Evolutionary conservation across 2,329 filamentous ascomycete species (phyloP), one percentile per base, ranked within the genome.

Genomic region (Xylaria digitata): DNA sequence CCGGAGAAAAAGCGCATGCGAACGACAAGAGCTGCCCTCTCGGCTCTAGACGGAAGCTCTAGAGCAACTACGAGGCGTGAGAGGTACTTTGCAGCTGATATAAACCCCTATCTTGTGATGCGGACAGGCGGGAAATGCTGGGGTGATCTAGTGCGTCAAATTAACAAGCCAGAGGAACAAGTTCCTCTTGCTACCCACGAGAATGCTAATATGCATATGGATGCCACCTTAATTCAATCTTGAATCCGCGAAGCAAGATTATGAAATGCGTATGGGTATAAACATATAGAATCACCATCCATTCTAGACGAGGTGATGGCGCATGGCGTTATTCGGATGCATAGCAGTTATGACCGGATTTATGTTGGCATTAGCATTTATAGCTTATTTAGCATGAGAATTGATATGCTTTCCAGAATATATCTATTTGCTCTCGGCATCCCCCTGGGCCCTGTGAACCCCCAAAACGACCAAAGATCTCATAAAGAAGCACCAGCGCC

Each of bases 1-100:
- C 75, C 77, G 0, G 74, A 73, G 21, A 85, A 83, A 75, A 91
- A 90, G 75, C 84, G 89, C 17, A 84, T 88, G 75, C 83, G 93
- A 26, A 94, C 86, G 2, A 96, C 93, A 0, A 82, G 93, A 61
- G 88, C 90, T 54, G 92, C 92, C 54, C 86, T 91, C 61, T 92
- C 91, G 42, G 93, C 93, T 0, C 80, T 94, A 0, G 93, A 96
- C 76, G 92, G 92, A 15, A 90, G 92, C 1, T 83, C 86, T 61
- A 86, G 93, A 68, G 84, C 85, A 34, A 87, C 82, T 2, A 92
- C 89, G 7, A 85, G 92, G 48, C 84, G 87, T 55, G 92, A 95
- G 67, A 85, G 85, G 65, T 96, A 93, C 84, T 95, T 96, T 74
- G 82, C 85, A 0, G 82, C 84, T 2, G 81, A 83, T 11, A 77